These are phyloP conservation scores for Penicillium nucicola DNA, from an alignment of 495 filamentous ascomycete genomes.

Conservation along the genomic window DNA sequence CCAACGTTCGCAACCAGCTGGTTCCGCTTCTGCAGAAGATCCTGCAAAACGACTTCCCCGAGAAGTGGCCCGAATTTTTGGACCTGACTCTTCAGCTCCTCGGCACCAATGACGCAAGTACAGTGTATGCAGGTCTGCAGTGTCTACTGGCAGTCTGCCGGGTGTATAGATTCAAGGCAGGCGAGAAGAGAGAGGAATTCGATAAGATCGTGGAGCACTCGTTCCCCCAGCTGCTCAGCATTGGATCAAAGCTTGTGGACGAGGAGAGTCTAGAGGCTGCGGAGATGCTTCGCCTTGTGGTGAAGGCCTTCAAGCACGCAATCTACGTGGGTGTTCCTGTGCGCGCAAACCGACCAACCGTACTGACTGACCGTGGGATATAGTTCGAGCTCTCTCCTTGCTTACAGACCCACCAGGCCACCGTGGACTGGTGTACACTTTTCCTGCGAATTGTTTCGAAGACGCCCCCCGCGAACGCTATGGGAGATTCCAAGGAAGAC, in stretches of 20 bases:
- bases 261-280: constrained; percentile 90
- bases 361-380: constrained; percentile 15
- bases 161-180: constrained; percentile 88
- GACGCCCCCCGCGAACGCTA: constrained; percentile 69
- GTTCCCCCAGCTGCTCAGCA: constrained; percentile 85
- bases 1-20: constrained; percentile 82
- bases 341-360: background rate
- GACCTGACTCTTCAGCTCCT: constrained; percentile 86
- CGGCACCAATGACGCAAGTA: constrained; percentile 73
- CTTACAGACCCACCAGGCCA: constrained; percentile 73
- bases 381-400: constrained; percentile 82
- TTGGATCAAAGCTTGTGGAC: constrained; percentile 82
- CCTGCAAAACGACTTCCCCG: constrained; percentile 90
- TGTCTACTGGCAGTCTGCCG: constrained; percentile 91
- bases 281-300: constrained; percentile 90
- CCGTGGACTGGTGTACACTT: constrained; percentile 91
- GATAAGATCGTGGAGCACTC: constrained; percentile 89
- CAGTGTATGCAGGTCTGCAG: constrained; percentile 89
- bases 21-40: constrained; percentile 93
- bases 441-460: constrained; percentile 90
- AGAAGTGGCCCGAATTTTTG: constrained; percentile 89
- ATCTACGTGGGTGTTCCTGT: constrained; percentile 71
- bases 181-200: constrained; percentile 78
- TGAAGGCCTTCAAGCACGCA: constrained; percentile 96
- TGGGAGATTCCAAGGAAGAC: constrained; percentile 80